Evolutionary conservation across 1,139 yeast species (phyloP), one percentile per base, ranked within the genome.

Genomic region (Pichia sp.): DNA sequence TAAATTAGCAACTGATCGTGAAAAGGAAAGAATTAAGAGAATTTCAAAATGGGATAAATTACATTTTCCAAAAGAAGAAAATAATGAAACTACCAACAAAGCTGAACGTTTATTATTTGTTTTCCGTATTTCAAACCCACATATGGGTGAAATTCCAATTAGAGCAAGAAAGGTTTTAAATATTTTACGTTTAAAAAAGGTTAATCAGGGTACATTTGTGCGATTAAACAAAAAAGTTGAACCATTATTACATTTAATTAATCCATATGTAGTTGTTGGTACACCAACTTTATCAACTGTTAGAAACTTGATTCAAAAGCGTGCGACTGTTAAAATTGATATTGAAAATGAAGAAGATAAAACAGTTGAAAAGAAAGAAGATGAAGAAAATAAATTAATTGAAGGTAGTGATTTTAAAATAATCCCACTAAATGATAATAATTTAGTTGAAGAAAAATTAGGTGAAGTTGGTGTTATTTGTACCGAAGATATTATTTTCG

Each of bases 401-500:
- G 64, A 62, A 38, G 61, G 56, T 42, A 38, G 42, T n/a, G 67
- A 66, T 49, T 60, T 62, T 47, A 55, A 53, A 18, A 49, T 55
- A 13, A 65, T 77, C 45, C 76, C 80, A 45, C 49, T 86, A 61
- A 87, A 85, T 65, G 88, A 84, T 68, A 86, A 86, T 71, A 83
- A 80, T 61, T 70, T 81, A 45, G 84, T 86, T 48, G 95, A 86
- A 70, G 90, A 85, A 62, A 73, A 75, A 64, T 74, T 86, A 57
- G 91, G 87, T 34, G 81, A 81, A 41, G 70, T 74, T 53, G 93
- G 93, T 19, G 73, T 84, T 57, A 81, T 86, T 59, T 86, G 95
- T 79, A 77, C 84, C 43, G 95, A 86, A 70, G 95, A 86, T 68
- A 74, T 86, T 54, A 79, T 86, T 53, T 88, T 83, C 64, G 93